These are phyloP conservation scores for Zoysia pacifica DNA, from an alignment of 176 grass and related monocot species.

Conservation along the genomic window DNA sequence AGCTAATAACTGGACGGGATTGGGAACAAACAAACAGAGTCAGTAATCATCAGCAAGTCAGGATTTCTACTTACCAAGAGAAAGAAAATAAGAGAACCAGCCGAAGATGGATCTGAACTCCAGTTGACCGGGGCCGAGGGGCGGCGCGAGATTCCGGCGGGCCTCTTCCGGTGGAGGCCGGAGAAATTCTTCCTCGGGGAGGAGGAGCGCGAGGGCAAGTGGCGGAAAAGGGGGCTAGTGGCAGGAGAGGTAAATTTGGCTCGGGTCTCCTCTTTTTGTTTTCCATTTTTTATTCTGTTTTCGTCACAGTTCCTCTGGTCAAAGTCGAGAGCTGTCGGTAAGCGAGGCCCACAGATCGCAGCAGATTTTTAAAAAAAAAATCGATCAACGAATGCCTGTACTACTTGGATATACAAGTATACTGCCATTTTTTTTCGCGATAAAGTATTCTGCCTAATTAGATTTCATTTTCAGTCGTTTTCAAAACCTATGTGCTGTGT, in stretches of 20 bases:
- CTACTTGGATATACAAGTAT: no score
- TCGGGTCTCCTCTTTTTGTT: background rate
- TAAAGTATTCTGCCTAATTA: no score
- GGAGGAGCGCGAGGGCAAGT: background rate
- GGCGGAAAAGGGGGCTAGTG: background rate
- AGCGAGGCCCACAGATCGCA: background rate
- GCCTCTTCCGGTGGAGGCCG: background rate
- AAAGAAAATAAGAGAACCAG: background rate
- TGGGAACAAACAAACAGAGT: background rate
- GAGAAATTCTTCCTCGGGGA: no score
- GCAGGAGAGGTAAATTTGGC: background rate
- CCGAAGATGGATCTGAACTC: background rate
- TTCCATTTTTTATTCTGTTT: background rate
- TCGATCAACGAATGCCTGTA: no score
- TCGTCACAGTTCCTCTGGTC: conserved; percentile 11
- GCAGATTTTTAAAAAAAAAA: background rate
- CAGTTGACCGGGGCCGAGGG: background rate
- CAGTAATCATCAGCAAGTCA: background rate
- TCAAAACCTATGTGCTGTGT: no score
- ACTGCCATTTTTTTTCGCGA: no score
- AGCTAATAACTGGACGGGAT: background rate
- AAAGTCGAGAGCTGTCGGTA: conserved; percentile 3
- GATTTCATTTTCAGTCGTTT: no score
- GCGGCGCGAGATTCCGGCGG: background rate
- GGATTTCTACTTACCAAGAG: background rate